Conservation (phyloP, 2,329 filamentous ascomycete genomes). For the Cytospora piceae region DNA sequence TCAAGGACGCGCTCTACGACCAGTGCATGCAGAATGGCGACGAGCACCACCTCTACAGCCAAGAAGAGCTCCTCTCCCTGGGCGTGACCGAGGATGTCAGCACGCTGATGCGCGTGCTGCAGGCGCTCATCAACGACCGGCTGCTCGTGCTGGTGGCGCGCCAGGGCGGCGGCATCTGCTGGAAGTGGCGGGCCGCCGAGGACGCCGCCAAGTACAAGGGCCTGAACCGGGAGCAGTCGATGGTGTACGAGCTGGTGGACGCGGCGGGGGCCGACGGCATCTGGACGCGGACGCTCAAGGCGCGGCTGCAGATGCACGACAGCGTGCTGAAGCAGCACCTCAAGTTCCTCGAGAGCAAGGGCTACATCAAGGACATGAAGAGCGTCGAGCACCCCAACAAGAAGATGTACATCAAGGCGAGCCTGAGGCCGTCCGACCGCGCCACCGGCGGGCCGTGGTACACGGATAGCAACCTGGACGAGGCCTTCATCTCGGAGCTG, state of each 20-base stretch:
- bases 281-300: conserved; percentile 86
- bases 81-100: conserved; percentile 56
- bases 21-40: conserved; percentile 42
- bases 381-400: conserved; percentile 88
- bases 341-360: conserved; percentile 80
- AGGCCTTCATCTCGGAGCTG: conserved; percentile 81
- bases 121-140: conserved; percentile 62
- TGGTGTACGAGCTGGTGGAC: conserved; percentile 90
- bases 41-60: conserved; percentile 26
- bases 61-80: conserved; percentile 31
- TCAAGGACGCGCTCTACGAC: conserved; percentile 62
- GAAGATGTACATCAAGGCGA: conserved; percentile 94
- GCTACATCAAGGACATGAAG: conserved; percentile 86
- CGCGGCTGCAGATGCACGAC: conserved; percentile 80
- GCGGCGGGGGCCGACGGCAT: conserved; percentile 82
- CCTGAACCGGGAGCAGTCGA: conserved; percentile 70
- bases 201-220: conserved; percentile 63
- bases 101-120: conserved; percentile 59
- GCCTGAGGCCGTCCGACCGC: conserved; percentile 82
- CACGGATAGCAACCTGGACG: conserved; percentile 86
- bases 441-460: conserved; percentile 96
- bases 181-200: conserved; percentile 61
- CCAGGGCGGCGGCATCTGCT: conserved; percentile 51
- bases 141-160: conserved; percentile 57
- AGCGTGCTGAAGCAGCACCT: conserved; percentile 79